phyloP scores from a whole-genome alignment of 2,329 filamentous ascomycete species.

The Fusarium chuoi region DNA sequence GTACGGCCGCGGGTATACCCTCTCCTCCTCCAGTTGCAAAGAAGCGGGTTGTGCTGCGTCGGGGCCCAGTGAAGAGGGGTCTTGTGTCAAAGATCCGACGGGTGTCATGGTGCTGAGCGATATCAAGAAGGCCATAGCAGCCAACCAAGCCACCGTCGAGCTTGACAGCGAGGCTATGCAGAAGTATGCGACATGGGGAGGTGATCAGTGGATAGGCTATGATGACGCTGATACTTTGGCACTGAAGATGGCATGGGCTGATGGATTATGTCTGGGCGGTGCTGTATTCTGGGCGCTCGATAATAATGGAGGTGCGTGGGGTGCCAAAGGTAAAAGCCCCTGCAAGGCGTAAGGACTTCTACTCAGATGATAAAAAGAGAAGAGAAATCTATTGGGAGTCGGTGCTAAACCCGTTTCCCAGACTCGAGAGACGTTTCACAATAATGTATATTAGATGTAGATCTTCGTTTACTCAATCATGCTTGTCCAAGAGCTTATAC shows the following conservation, averaged over 20 bases:
- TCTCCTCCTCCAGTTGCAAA: neutral
- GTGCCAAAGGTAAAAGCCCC: neutral
- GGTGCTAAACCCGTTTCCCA: neutral
- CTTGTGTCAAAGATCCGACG: neutral
- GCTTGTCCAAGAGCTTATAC: too few relatives aligned
- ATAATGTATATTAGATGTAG: neutral
- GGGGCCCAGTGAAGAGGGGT: neutral
- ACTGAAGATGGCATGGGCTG: neutral
- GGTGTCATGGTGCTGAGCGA: neutral
- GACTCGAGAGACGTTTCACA: rapidly evolving
- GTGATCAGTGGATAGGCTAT: neutral
- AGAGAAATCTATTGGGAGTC: rapidly evolving
- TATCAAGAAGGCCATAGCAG: neutral
- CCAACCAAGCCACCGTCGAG: rapidly evolving
- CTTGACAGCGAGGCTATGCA: neutral
- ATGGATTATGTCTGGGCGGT: neutral
- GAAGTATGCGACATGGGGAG: neutral
- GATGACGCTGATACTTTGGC: neutral
- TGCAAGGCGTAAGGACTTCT: neutral
- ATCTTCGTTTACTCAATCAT: rapidly evolving
- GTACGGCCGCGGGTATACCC: neutral
- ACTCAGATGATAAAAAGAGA: neutral
- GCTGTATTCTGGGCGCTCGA: neutral
- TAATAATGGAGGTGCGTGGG: neutral
- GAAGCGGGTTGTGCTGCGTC: neutral